Conservation (phyloP, 441 rosid genomes). For the Croton laevigatus region DNA sequence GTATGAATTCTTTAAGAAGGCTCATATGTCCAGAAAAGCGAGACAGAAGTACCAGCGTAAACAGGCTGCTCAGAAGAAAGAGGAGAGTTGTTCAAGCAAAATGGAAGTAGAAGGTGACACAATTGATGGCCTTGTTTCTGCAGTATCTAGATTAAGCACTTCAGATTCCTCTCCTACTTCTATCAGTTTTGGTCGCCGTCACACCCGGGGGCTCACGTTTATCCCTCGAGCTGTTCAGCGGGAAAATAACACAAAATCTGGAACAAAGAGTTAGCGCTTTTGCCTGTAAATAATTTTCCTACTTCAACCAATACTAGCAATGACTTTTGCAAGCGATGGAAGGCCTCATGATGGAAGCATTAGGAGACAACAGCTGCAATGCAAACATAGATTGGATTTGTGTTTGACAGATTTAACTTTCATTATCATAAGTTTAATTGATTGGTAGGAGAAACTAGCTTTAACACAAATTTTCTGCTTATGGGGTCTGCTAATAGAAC, state of each 20-base stretch:
- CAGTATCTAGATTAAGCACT: constrained; percentile 75
- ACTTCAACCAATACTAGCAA: not conserved
- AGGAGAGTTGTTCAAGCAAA: constrained; percentile 33
- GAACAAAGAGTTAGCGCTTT: constrained; percentile 22
- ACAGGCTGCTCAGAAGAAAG: constrained; percentile 33
- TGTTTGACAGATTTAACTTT: not conserved
- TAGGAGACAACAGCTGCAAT: not conserved
- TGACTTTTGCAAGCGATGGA: not conserved
- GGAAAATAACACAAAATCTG: constrained; percentile 29
- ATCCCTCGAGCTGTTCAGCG: constrained; percentile 66
- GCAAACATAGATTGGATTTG: not conserved
- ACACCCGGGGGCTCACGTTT: constrained; percentile 65
- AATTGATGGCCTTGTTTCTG: constrained; percentile 68
- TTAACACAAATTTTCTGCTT: not conserved
- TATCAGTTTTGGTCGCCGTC: constrained; percentile 79
- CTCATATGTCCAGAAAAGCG: constrained; percentile 67
- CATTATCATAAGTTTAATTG: not conserved
- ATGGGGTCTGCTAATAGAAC: too few relatives aligned
- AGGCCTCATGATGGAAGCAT: not conserved
- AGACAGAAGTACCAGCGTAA: constrained; percentile 64
- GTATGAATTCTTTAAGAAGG: constrained; percentile 74
- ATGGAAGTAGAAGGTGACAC: constrained; percentile 79
- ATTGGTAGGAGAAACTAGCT: too few relatives aligned
- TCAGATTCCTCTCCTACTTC: constrained; percentile 68
- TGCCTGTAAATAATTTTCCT: not conserved